Evolutionary conservation across 2,329 filamentous ascomycete genomes (phyloP), one percentile per base, ranked within the genome.

Genomic region (Verticillium klebahnii): DNA sequence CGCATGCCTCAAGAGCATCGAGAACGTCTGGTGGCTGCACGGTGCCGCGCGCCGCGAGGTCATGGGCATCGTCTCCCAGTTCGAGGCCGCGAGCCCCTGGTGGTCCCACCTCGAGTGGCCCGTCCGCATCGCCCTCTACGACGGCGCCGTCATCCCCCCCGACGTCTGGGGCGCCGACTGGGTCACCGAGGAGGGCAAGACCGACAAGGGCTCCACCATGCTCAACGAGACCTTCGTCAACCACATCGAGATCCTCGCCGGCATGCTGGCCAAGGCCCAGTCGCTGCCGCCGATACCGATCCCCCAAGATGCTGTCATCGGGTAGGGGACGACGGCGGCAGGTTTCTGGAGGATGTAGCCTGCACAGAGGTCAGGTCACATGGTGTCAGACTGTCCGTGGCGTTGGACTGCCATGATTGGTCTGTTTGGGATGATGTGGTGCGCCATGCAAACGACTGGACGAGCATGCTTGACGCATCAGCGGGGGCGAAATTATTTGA

Each of bases 11-110:
- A 87, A 87, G 69, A 81, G 81, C 37, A 77, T 89, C 64, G 83
- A 88, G 63, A 73, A 78, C 17, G 77, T 87, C 17, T 92, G 89
- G 89, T 92, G 89, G 89, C 76, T 91, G 32, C 81, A 86, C 23
- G 87, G 88, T 45, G 87, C 89, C 68, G 83, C 87, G 8, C 81
- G 83, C 17, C 82, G 85, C 61, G 85, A 91, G 67, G 84, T 91
- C 17, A 82, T 85, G 69, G 87, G 88, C 23, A 80, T 90, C 29
- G 80, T 86, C 23, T 81, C 80, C 39, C 73, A 86, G 39, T 87
- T 87, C 69, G 82, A 85, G 68, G 78, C 80, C 2, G 82, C 84
- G 57, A 85, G 83, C 31, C 76, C 79, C 59, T 87, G 85, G 85
- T 86, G 84, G 85, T 78, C 81, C 37, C 83, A 86, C 65, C 75